Evolutionary conservation across 108 stramenopile species (phyloP).

Genomic region (Cyclostephanos invisitatus): DNA sequence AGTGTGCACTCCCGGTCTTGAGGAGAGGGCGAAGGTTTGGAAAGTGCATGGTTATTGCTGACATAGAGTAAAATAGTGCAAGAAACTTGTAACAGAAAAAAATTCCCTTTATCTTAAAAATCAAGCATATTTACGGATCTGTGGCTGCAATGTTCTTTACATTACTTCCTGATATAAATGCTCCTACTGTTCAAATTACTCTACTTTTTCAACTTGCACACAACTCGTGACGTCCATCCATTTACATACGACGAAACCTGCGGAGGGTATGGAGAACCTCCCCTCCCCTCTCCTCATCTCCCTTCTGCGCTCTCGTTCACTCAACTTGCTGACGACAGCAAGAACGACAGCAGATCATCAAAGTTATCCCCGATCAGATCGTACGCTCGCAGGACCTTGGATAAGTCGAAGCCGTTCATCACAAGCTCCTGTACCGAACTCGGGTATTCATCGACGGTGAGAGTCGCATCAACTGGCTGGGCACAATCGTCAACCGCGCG

Average conservation of each 20-base stretch:
- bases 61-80: conserved; percentile 2
- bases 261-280: not conserved
- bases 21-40: not conserved
- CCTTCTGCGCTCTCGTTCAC: not conserved
- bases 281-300: not conserved
- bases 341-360: conserved; percentile 73
- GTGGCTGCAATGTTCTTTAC: too few species aligned
- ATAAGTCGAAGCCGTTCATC: conserved; percentile 83
- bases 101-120: too few species aligned
- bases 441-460: conserved; percentile 70
- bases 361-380: conserved; percentile 86
- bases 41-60: not conserved
- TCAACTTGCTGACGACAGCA: conserved; percentile 41
- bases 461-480: not conserved
- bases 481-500: not conserved
- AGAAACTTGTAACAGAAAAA: not conserved
- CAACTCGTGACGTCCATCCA: not conserved
- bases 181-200: not conserved
- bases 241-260: not conserved
- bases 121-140: too few species aligned
- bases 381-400: conserved; percentile 71
- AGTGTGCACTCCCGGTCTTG: not conserved
- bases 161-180: too few species aligned
- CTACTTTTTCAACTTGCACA: not conserved
- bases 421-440: conserved; percentile 77